Conservation (phyloP, 202 grass and related monocot species). For the Bolboschoenoplectus hybrid region DNA sequence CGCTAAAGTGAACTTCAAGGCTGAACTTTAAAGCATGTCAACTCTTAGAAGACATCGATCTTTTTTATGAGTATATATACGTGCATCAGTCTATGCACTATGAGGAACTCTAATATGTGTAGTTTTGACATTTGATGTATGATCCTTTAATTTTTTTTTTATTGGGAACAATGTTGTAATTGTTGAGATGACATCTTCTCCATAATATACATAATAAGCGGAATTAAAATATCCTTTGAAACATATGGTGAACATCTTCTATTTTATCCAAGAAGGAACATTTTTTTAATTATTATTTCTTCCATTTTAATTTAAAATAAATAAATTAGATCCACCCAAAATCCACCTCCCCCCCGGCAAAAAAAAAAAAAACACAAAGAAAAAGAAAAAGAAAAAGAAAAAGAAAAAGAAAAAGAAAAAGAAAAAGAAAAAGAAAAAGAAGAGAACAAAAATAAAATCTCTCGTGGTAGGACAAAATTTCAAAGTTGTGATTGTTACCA, state of each 20-base stretch:
- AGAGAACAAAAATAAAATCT: no score
- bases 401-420: no score
- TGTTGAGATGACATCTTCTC: neutral
- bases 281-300: neutral
- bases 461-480: no score
- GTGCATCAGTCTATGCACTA: neutral
- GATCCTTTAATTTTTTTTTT: neutral
- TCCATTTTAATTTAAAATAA: no score
- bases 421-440: no score
- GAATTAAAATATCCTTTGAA: neutral
- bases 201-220: neutral
- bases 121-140: neutral
- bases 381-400: no score
- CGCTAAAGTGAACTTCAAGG: constrained; percentile 62
- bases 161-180: neutral
- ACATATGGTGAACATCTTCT: neutral
- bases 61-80: neutral
- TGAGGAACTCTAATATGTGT: constrained; percentile 20
- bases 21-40: neutral
- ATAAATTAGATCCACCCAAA: no score
- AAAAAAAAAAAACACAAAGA: no score
- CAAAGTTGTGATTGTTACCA: no score
- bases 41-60: neutral
- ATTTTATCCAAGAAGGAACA: neutral
- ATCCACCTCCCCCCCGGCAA: no score